Evolutionary conservation across 352 stramenopile genomes (phyloP), one percentile per base, ranked within the genome.

Genomic region (Pythium insidiosum): DNA sequence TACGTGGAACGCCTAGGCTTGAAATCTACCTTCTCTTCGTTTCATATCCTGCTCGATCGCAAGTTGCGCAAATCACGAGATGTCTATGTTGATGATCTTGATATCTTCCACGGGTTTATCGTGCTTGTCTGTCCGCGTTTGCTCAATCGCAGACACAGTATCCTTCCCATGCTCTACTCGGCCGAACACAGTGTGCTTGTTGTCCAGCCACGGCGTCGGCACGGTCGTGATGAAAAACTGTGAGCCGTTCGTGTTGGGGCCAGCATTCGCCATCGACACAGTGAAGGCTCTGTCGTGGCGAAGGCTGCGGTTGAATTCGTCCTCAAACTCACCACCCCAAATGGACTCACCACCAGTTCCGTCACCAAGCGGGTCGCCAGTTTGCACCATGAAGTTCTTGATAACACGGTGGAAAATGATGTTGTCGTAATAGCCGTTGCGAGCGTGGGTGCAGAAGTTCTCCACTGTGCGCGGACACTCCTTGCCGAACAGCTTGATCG

Each of bases 141-240:
- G 88, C 71, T 98, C 97, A 16, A 98, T 97, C 30, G 71, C 79
- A 16, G 84, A 98, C 24, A 99, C 95, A 6, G 90, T 98, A 56
- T 99, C 95, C 61, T 99, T 99, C 45, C 93, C 93, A 15, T 69
- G 53, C 30, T 88, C 81, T 16, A 97, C 86, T 38, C 88, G 79
- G 13, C 90, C 91, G 36, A 97, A 96, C 12, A 97, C 90, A 5
- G 88, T 97, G 64, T 97, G 89, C 43, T 97, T 97, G 60, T 97
- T 96, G 66, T 99, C 95, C 25, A 99, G 61, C 94, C 95, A 99
- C 7, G 95, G 95, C 20, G 94, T 98, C 2, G 95, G 92, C 28
- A 98, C 94, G 1, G 95, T 99, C 15, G 96, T 99, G 48, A 99
- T 98, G 77, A 99, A 99, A 61, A 99, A 99, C 58, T 97, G 87